Conservation (phyloP, 1,284 basidiomycete species). For the Fomes fomentarius region DNA sequence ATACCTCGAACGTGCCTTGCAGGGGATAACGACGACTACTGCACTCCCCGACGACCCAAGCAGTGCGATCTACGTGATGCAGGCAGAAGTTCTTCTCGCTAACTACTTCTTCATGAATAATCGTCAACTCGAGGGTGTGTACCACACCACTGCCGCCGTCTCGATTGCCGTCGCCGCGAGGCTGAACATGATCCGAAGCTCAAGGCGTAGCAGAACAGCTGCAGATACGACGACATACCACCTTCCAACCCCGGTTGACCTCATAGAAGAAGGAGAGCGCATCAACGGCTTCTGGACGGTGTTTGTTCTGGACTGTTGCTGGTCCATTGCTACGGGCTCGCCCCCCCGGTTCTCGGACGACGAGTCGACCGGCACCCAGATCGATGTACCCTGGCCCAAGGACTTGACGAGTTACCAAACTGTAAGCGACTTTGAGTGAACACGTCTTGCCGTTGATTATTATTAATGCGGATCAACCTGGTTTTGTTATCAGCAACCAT, state of each 20-base stretch:
- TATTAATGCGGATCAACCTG: too few relatives aligned
- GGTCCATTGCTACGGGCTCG: constrained; percentile 40
- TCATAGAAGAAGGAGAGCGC: constrained; percentile 46
- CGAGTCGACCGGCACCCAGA: constrained; percentile 32
- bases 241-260: constrained; percentile 38
- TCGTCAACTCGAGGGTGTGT: constrained; percentile 44
- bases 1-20: constrained; percentile 35
- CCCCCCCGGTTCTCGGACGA: constrained; percentile 38
- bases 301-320: constrained; percentile 44
- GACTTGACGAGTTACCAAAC: constrained; percentile 36
- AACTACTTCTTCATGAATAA: constrained; percentile 46
- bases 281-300: constrained; percentile 53
- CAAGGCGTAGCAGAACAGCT: constrained; percentile 18
- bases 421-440: too few relatives aligned
- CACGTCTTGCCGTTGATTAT: too few relatives aligned
- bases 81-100: constrained; percentile 50
- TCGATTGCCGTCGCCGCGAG: constrained; percentile 43
- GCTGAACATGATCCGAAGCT: constrained; percentile 40
- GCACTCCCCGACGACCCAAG: constrained; percentile 38
- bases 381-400: constrained; percentile 48
- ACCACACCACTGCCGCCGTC: constrained; percentile 45
- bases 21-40: constrained; percentile 35
- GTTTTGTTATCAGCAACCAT: constrained; percentile 24
- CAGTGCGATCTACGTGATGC: constrained; percentile 43
- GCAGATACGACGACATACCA: constrained; percentile 21